Base-by-base conservation (phyloP, 2,329 filamentous ascomycete species). In the Samsoniella hepiali region DNA sequence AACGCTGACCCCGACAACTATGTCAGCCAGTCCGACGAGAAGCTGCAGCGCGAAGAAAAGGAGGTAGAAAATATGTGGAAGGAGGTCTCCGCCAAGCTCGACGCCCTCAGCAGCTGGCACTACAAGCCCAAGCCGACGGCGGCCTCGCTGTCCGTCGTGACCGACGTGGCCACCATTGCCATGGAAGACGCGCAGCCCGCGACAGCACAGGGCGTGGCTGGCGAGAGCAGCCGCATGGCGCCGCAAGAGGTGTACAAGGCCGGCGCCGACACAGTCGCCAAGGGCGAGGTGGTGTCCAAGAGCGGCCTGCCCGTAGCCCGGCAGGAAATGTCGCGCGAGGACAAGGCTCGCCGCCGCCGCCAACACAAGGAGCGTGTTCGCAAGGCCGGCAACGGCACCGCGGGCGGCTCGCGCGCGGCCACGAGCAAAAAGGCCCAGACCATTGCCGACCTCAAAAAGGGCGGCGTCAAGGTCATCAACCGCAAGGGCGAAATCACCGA, bases 131-230 rank as follows among this genome's bases (percentile, higher is more conserved):
- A 93, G 79, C 88, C 91, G 11, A 84, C 89, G 2, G 89, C 89
- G 58, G 87, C 91, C n/a, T 86, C 86, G 53, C 85, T 99, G 66
- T 93, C 91, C 50, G 90, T 97, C 62, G 89, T 97, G 40, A 85
- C 91, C 32, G 94, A 98, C 76, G 91, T 95, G 4, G 91, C 93
- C n/a, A 92, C 91, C 3, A 88, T 98, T 67, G 84, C 86, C 68
- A 96, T 98, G 90, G 95, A 99, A 79, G 95, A 99, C 72, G 94
- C 93, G 1, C 90, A 96, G 70, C 94, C 95, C 8, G 89, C 90
- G 17, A 91, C 89, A 0, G 90, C 91, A 50, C 88, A 88, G 71
- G 91, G 90, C 49, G 86, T 93, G 64, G 82, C 82, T 15, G 86
- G 86, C 61, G 84, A 83, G 53, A 81, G 86, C 67, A 91, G 88